These are phyloP conservation scores for Blastomyces silverae DNA, from an alignment of 2,329 filamentous ascomycete species.

Conservation along the genomic window DNA sequence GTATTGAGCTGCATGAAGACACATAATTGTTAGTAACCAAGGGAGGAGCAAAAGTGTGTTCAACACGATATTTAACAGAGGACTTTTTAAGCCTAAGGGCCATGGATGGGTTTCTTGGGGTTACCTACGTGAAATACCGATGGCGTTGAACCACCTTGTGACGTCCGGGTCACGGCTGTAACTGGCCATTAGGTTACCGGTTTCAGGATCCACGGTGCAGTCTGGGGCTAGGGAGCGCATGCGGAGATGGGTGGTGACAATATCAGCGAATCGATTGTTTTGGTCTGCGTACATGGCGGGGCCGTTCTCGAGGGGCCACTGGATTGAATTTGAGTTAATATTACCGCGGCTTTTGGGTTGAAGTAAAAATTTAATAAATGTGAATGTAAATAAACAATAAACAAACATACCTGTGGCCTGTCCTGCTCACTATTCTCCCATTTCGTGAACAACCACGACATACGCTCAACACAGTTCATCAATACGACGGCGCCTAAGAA, in stretches of 20 bases:
- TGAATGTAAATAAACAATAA: neutral
- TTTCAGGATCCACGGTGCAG: conserved; percentile 34
- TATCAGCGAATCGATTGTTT: conserved; percentile 52
- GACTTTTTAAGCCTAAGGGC: no score
- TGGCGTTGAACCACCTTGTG: conserved; percentile 38
- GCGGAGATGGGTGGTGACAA: conserved; percentile 52
- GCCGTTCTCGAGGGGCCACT: conserved; percentile 51
- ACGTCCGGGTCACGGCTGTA: conserved; percentile 37
- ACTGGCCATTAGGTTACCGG: conserved; percentile 34
- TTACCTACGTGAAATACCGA: conserved; percentile 38
- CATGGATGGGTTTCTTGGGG: neutral
- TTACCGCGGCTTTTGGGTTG: neutral
- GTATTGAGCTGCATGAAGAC: conserved; percentile 29
- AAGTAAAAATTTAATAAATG: neutral
- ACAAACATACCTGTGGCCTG: conserved; percentile 30
- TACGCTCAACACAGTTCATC: conserved; percentile 54
- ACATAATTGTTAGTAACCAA: conserved; percentile 12
- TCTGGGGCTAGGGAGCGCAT: conserved; percentile 48
- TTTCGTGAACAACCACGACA: conserved; percentile 52
- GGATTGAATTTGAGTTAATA: neutral
- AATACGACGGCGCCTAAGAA: conserved; percentile 55
- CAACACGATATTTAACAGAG: no score
- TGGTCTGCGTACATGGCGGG: conserved; percentile 49
- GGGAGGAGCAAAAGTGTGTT: neutral
- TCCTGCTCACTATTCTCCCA: conserved; percentile 44